Conservation (phyloP, 2,329 filamentous ascomycete genomes). For the Lasiodiplodia sp. region DNA sequence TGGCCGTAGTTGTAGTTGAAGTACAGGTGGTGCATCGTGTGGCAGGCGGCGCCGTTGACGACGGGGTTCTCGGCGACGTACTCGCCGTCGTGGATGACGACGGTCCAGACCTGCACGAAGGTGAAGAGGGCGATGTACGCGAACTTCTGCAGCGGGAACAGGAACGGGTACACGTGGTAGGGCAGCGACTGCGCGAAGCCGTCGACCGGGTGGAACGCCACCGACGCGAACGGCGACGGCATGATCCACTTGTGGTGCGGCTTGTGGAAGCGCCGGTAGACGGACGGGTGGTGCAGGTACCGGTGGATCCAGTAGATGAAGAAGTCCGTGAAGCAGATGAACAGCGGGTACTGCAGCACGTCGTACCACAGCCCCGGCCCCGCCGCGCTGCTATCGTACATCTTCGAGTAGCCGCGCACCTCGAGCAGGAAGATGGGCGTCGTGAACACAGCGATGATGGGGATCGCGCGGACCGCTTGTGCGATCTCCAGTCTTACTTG, state of each 20-base stretch:
- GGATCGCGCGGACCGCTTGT: slow-evolving; percentile 53
- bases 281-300: slow-evolving; percentile 54
- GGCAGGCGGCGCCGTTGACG: slow-evolving; percentile 59
- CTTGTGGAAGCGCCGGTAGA: slow-evolving; percentile 59
- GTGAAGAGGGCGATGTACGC: slow-evolving; percentile 56
- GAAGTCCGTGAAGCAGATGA: slow-evolving; percentile 57
- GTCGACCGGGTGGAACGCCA: slow-evolving; percentile 58
- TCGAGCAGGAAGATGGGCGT: slow-evolving; percentile 57
- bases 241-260: slow-evolving; percentile 61
- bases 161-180: slow-evolving; percentile 56
- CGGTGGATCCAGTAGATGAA: slow-evolving; percentile 60
- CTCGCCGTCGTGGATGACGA: slow-evolving; percentile 60
- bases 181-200: slow-evolving; percentile 57
- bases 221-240: slow-evolving; percentile 56
- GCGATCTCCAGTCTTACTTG: slow-evolving; percentile 56
- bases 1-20: slow-evolving; percentile 94
- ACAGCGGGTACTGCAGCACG: slow-evolving; percentile 48
- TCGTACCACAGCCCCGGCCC: slow-evolving; percentile 46
- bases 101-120: slow-evolving; percentile 58
- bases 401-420: slow-evolving; percentile 55
- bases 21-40: slow-evolving; percentile 47
- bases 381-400: slow-evolving; percentile 51
- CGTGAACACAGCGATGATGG: slow-evolving; percentile 56
- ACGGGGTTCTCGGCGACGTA: slow-evolving; percentile 58
- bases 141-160: slow-evolving; percentile 57